Evolutionary conservation across 345 rosid species (phyloP).

Genomic region (sweet orange (Citrus sinensis)): DNA sequence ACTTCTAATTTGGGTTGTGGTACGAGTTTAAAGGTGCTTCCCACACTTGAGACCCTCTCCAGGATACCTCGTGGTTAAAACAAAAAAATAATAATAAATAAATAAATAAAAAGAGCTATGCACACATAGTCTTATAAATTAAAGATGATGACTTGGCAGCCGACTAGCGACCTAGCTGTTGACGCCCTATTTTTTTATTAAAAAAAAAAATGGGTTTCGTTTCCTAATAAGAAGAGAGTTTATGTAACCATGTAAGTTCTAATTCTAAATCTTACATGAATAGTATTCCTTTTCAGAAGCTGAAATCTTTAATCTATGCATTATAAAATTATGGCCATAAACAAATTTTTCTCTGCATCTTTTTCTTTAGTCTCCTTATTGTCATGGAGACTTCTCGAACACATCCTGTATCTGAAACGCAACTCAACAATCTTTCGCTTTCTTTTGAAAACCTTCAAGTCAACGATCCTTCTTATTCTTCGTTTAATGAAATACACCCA

Average conservation of each 20-base stretch:
- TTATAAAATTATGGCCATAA: background rate
- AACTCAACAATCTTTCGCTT: background rate
- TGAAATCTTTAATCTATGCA: background rate
- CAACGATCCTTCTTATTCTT: background rate
- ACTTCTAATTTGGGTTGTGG: no score
- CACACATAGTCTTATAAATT: no score
- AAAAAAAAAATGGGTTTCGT: background rate
- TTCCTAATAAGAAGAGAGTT: background rate
- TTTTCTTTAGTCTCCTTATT: background rate
- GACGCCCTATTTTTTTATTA: no score
- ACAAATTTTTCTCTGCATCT: background rate
- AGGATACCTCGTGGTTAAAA: no score
- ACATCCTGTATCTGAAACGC: background rate
- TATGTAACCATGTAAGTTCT: background rate
- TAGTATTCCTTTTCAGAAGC: background rate
- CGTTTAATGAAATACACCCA: background rate
- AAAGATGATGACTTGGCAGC: no score
- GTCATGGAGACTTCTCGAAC: background rate
- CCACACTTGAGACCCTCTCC: fast-evolving
- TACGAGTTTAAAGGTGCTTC: no score
- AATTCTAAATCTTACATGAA: background rate
- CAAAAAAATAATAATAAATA: no score
- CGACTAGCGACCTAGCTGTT: no score
- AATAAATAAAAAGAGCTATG: no score
- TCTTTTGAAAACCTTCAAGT: background rate